phyloP scores from a whole-genome alignment of 2,329 filamentous ascomycete genomes.

The Neofusicoccum parvum region DNA sequence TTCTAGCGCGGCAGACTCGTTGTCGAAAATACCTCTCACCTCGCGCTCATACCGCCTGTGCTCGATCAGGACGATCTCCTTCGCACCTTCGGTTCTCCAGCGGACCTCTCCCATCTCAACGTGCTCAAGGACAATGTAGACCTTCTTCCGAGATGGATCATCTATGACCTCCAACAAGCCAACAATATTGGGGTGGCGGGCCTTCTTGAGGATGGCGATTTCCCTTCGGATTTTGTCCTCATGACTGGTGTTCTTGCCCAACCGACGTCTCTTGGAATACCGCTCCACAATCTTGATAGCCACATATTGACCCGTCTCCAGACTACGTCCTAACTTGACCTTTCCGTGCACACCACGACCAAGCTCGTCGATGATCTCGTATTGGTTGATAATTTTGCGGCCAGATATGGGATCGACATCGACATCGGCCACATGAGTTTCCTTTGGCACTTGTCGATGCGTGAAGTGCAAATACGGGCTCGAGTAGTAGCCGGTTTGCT shows the following conservation, averaged over 20 bases:
- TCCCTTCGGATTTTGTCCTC: constrained; percentile 89
- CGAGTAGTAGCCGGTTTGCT: constrained; percentile 47
- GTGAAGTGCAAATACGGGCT: constrained; percentile 54
- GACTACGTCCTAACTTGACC: constrained; percentile 88
- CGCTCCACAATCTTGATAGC: constrained; percentile 99
- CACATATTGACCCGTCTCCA: constrained; percentile 74
- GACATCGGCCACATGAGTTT: constrained; percentile 86
- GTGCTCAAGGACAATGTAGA: constrained; percentile 96
- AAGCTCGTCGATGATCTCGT: constrained; percentile 95
- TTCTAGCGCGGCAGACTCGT: constrained; percentile 45
- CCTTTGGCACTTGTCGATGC: constrained; percentile 53
- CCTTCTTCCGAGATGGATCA: constrained; percentile 93
- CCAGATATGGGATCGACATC: constrained; percentile 87
- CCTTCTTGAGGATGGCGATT: constrained; percentile 98
- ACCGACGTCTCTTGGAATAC: constrained; percentile 86
- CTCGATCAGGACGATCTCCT: constrained; percentile 81
- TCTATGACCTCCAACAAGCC: constrained; percentile 96
- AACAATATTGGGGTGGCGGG: constrained; percentile 95
- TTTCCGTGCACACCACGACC: constrained; percentile 96
- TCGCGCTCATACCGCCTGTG: constrained; percentile 77
- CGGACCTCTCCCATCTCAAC: constrained; percentile 92
- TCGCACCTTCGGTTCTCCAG: constrained; percentile 87
- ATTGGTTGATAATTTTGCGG: constrained; percentile 95
- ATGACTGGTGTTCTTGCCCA: constrained; percentile 73
- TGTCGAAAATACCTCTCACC: constrained; percentile 51